Conservation (phyloP, 169 alveolate genomes). For the Plasmodium inui region DNA sequence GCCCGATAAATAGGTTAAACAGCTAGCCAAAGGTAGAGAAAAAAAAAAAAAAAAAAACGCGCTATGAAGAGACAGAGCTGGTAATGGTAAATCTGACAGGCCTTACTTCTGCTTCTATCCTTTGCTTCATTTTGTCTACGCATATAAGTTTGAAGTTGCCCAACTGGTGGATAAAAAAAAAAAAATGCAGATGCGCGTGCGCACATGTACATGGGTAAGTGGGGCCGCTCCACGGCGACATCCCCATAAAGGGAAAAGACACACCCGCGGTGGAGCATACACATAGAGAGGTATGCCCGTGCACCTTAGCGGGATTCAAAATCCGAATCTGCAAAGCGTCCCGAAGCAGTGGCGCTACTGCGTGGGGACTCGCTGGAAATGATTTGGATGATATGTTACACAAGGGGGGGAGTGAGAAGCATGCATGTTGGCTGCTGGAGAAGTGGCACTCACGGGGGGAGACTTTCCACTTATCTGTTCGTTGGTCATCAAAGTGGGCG, state of each 20-base stretch:
- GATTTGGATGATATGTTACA: background rate
- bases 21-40: background rate
- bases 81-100: background rate
- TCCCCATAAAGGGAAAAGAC: background rate
- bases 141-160: background rate
- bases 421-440: background rate
- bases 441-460: background rate
- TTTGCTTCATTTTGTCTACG: background rate
- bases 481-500: background rate
- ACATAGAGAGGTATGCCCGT: background rate
- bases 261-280: background rate
- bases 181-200: background rate
- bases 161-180: background rate
- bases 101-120: background rate
- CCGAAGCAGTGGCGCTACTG: background rate
- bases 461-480: background rate
- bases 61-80: background rate
- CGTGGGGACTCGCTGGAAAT: background rate
- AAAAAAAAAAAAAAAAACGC: conserved; percentile 16
- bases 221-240: background rate
- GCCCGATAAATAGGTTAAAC: background rate
- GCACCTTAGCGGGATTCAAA: background rate
- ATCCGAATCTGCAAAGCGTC: background rate
- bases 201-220: background rate
- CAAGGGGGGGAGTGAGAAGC: background rate